Percentiles rank a stretch among this genome's conserved stretches.
phyloP scores from a whole-genome alignment of 441 rosid species.

The Gossypium gossypioides region DNA sequence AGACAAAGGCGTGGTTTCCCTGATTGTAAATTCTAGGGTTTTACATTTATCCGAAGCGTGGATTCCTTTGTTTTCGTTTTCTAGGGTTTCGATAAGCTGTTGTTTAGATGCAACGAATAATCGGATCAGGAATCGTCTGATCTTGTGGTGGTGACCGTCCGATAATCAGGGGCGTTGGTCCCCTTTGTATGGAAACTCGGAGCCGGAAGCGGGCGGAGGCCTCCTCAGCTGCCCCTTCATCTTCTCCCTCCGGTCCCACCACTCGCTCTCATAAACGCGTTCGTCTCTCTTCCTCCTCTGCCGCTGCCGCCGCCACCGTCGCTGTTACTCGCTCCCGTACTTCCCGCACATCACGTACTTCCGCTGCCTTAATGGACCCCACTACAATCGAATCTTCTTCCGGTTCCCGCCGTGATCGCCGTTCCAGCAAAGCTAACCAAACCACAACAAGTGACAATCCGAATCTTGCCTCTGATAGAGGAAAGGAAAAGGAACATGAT shows the following conservation, averaged over 20 bases:
- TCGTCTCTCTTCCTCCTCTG: constrained; percentile 39
- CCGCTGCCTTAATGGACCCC: constrained; percentile 58
- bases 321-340: constrained; percentile 23
- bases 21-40: neutral
- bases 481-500: constrained; percentile 90
- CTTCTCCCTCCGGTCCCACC: constrained; percentile 50
- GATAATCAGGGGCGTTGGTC: constrained; percentile 35
- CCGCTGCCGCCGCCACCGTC: constrained; percentile 12
- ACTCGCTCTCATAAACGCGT: constrained; percentile 75
- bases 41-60: neutral
- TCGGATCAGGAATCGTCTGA: constrained; percentile 51
- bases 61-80: neutral
- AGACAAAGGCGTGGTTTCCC: neutral
- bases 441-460: constrained; percentile 15
- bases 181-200: constrained; percentile 99
- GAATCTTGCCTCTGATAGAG: constrained; percentile 49
- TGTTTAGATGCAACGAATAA: constrained; percentile 24
- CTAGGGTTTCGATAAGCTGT: constrained; percentile 11
- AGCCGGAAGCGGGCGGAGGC: constrained; percentile 99
- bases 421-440: constrained; percentile 32
- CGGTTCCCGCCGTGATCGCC: constrained; percentile 58
- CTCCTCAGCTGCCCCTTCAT: constrained; percentile 89
- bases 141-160: constrained; percentile 24
- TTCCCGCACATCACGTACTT: constrained; percentile 5
- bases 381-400: constrained; percentile 54